phyloP scores from a whole-genome alignment of 257 asterid genomes.

The Solanum gandarillasii region DNA sequence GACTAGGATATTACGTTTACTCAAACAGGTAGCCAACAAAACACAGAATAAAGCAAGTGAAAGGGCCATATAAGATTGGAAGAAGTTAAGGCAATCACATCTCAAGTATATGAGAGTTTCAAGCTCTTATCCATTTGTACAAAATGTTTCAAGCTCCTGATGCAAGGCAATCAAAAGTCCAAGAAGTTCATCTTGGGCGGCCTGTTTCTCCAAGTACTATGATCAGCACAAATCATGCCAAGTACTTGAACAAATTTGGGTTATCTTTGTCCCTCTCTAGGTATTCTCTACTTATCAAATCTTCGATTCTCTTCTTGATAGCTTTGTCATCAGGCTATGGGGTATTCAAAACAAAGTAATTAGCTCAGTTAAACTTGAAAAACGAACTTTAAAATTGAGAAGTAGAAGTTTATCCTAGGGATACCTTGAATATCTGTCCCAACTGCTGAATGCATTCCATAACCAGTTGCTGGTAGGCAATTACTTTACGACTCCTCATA shows the following conservation, averaged over 20 bases:
- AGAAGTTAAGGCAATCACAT: neutral
- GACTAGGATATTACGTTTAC: neutral
- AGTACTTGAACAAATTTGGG: slow-evolving; percentile 82
- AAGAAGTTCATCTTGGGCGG: neutral
- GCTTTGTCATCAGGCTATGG: slow-evolving; percentile 90
- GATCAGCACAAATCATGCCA: slow-evolving; percentile 46
- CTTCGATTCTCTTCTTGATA: slow-evolving; percentile 94
- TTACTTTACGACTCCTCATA: slow-evolving; percentile 91
- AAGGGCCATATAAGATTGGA: neutral
- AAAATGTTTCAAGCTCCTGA: slow-evolving; percentile 11
- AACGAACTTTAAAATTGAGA: neutral
- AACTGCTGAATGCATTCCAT: slow-evolving; percentile 93
- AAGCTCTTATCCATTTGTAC: neutral
- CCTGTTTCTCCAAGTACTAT: neutral
- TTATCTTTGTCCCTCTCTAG: slow-evolving; percentile 90
- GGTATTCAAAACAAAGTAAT: neutral
- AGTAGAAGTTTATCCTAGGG: neutral
- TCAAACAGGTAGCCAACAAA: neutral
- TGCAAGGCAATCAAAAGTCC: neutral
- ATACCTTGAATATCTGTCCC: slow-evolving; percentile 94
- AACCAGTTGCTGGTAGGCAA: slow-evolving; percentile 90
- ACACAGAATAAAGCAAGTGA: neutral
- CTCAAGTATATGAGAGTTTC: neutral
- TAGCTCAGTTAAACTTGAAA: neutral
- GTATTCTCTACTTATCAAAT: slow-evolving; percentile 81